Conservation (phyloP, 1,139 yeast genomes). For the Debaryomyces fabryi region DNA sequence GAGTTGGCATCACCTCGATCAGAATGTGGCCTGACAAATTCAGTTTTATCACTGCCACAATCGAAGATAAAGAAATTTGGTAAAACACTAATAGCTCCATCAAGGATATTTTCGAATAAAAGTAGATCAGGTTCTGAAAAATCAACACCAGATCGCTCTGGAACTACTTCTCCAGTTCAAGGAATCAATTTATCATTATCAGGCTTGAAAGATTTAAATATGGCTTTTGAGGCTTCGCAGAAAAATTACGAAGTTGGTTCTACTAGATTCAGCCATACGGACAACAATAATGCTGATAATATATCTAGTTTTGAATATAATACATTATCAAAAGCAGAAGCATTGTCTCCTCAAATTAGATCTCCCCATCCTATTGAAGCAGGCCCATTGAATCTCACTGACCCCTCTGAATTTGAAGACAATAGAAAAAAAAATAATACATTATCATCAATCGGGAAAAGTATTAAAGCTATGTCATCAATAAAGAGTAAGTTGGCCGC, state of each 20-base stretch:
- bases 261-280: constrained; percentile 23
- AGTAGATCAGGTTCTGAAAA: constrained; percentile 4
- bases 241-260: constrained; percentile 28
- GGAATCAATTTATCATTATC: constrained; percentile 29
- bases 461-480: constrained; percentile 33
- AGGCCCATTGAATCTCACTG: constrained; percentile 32
- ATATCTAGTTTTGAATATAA: constrained; percentile 2
- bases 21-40: neutral
- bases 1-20: neutral
- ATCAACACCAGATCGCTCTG: constrained; percentile 1
- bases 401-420: constrained; percentile 27
- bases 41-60: constrained; percentile 17
- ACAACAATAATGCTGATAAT: neutral
- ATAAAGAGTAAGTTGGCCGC: constrained; percentile 66
- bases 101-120: constrained; percentile 19
- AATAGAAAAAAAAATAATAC: constrained; percentile 14
- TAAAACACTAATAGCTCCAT: constrained; percentile 21
- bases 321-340: neutral
- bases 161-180: neutral
- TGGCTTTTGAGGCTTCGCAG: constrained; percentile 37
- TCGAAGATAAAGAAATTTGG: constrained; percentile 24
- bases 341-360: neutral
- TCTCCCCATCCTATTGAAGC: constrained; percentile 9
- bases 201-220: constrained; percentile 35
- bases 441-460: constrained; percentile 28